These are phyloP conservation scores for Fusarium pininemorale DNA, from an alignment of 2,329 filamentous ascomycete genomes.

Conservation along the genomic window DNA sequence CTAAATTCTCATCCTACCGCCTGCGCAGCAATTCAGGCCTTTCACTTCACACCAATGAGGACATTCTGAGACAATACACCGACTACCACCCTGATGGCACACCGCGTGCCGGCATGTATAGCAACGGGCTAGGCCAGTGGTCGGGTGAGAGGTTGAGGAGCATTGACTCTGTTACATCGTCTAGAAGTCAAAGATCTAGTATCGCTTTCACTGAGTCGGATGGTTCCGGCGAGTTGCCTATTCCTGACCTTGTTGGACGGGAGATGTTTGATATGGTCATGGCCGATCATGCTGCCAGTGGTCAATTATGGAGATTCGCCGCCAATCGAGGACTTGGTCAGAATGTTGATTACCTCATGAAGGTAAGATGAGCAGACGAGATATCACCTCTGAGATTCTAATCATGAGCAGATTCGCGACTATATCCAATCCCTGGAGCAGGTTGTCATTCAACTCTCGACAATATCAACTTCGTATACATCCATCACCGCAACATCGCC, in stretches of 20 bases:
- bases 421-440: constrained; percentile 57
- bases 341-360: constrained; percentile 62
- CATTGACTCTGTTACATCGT: constrained; percentile 41
- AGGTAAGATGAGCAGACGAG: constrained; percentile 46
- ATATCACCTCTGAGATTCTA: neutral
- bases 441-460: constrained; percentile 50
- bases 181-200: constrained; percentile 39
- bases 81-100: constrained; percentile 56
- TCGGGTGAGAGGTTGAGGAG: constrained; percentile 39
- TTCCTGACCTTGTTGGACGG: constrained; percentile 59
- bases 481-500: constrained; percentile 54
- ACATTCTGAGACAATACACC: constrained; percentile 56
- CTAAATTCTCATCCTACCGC: constrained; percentile 43
- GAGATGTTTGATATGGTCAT: constrained; percentile 62
- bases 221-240: constrained; percentile 39
- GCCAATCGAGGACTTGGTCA: constrained; percentile 56
- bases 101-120: constrained; percentile 38
- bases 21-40: constrained; percentile 59
- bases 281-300: constrained; percentile 56
- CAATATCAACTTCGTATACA: constrained; percentile 55
- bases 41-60: constrained; percentile 55
- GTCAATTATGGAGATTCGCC: constrained; percentile 61
- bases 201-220: constrained; percentile 42
- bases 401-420: constrained; percentile 50
- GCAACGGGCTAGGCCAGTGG: constrained; percentile 20